Conservation (phyloP, 306 rosid genomes). For the Morella rubra region DNA sequence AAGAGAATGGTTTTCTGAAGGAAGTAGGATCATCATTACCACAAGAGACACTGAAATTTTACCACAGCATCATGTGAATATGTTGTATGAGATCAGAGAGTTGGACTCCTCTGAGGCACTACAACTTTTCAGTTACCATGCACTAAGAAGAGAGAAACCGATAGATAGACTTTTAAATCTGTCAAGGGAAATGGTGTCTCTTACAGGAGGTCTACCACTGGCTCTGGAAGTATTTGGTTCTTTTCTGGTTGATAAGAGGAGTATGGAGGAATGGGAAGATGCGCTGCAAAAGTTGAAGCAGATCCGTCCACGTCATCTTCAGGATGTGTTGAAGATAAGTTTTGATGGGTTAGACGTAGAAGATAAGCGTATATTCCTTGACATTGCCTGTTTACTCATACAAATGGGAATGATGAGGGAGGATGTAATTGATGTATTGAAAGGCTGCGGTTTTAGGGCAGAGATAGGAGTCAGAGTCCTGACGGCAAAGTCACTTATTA, state of each 20-base stretch:
- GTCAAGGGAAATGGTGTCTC: conserved; percentile 40
- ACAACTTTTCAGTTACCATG: conserved; percentile 57
- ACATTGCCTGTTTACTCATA: conserved; percentile 53
- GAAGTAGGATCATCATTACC: conserved; percentile 58
- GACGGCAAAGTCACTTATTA: conserved; percentile 46
- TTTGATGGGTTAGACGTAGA: conserved; percentile 47
- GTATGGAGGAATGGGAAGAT: conserved; percentile 38
- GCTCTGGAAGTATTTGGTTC: conserved; percentile 65
- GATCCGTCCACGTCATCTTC: conserved; percentile 38
- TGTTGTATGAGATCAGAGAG: conserved; percentile 45
- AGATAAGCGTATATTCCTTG: conserved; percentile 50
- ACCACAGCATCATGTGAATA: conserved; percentile 6
- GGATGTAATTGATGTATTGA: conserved; percentile 39
- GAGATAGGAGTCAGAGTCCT: conserved; percentile 42
- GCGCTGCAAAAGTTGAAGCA: conserved; percentile 36
- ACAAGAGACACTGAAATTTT: conserved; percentile 46
- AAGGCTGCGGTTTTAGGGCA: conserved; percentile 44
- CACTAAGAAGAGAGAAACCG: conserved; percentile 47
- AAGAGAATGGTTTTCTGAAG: conserved; percentile 47
- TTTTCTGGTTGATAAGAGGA: conserved; percentile 38
- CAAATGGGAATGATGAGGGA: conserved; percentile 41
- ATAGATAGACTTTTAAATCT: conserved; percentile 13
- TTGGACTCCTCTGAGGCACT: conserved; percentile 33
- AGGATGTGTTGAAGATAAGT: conserved; percentile 50
- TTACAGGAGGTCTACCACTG: conserved; percentile 54